Percentiles rank a stretch among this genome's conserved stretches.
phyloP scores from a whole-genome alignment of 768 basidiomycete genomes.

The Mycena chlorophos region DNA sequence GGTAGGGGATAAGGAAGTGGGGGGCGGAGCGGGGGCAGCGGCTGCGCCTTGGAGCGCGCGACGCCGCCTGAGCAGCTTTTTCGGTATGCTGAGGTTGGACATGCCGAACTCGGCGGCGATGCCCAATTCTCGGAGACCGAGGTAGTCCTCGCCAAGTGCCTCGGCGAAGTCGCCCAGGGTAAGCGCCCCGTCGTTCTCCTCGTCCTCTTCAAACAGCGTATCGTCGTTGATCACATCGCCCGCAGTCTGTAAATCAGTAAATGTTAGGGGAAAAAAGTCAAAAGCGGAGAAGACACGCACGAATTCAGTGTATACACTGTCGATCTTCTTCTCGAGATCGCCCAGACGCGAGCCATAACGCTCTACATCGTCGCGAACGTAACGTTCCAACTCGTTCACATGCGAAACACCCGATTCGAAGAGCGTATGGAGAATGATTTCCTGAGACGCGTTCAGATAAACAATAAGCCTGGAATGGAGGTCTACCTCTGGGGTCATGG shows the following conservation, averaged over 20 bases:
- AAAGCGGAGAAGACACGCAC: conserved; percentile 42
- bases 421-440: conserved; percentile 89
- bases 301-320: conserved; percentile 78
- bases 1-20: conserved; percentile 86
- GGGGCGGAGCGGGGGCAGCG: conserved; percentile 49
- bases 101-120: conserved; percentile 85
- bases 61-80: conserved; percentile 64
- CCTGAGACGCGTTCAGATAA: conserved; percentile 44
- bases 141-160: conserved; percentile 87
- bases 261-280: background rate
- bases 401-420: conserved; percentile 85
- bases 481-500: conserved; percentile 89
- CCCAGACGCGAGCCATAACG: conserved; percentile 73
- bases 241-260: conserved; percentile 37
- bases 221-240: conserved; percentile 60
- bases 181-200: conserved; percentile 58
- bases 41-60: conserved; percentile 28
- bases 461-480: background rate
- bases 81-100: conserved; percentile 75
- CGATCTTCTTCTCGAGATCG: conserved; percentile 86
- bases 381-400: conserved; percentile 78
- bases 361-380: conserved; percentile 86
- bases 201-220: conserved; percentile 63
- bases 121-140: conserved; percentile 84
- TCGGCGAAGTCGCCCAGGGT: conserved; percentile 88